Evolutionary conservation across 2,329 filamentous ascomycete genomes (phyloP).

Genomic region (Venturia oleaginea): DNA sequence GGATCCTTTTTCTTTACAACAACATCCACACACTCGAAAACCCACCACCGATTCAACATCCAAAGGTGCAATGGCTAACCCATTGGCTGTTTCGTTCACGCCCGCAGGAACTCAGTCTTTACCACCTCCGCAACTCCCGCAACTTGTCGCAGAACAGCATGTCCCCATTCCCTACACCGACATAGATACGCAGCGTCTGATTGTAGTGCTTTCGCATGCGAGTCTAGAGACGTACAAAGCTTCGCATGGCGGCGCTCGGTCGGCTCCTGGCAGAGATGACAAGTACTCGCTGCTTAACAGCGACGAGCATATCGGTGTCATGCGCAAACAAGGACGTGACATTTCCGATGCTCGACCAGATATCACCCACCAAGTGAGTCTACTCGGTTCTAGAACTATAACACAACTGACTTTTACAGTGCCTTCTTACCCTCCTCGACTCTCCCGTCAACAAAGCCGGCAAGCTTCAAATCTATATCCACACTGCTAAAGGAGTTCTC

Average conservation of each 20-base stretch:
- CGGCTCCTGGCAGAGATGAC: slow-evolving; percentile 60
- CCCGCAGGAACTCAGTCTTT: slow-evolving; percentile 66
- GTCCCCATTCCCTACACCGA: slow-evolving; percentile 73
- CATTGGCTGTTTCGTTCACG: neutral
- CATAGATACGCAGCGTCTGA: slow-evolving; percentile 83
- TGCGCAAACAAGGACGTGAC: slow-evolving; percentile 99
- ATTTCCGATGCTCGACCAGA: slow-evolving; percentile 96
- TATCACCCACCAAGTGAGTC: slow-evolving; percentile 90
- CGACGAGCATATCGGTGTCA: slow-evolving; percentile 97
- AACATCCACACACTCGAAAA: neutral
- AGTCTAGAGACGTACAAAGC: slow-evolving; percentile 97
- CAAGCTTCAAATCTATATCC: slow-evolving; percentile 95
- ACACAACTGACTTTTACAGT: slow-evolving; percentile 47
- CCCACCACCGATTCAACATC: slow-evolving; percentile 3
- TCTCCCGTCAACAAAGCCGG: slow-evolving; percentile 98
- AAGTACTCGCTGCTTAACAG: slow-evolving; percentile 98
- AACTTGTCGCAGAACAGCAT: slow-evolving; percentile 89
- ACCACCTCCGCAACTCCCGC: slow-evolving; percentile 80
- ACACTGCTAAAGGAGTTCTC: slow-evolving; percentile 91
- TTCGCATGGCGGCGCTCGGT: slow-evolving; percentile 54
- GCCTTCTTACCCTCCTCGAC: slow-evolving; percentile 90
- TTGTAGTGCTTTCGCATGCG: slow-evolving; percentile 94
- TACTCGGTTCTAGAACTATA: neutral
- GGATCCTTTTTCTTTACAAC: neutral
- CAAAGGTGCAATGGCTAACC: slow-evolving; percentile 2